A percentile compares a stretch with the other conserved stretches of the same genome.
Conservation (phyloP, 2,329 filamentous ascomycete species). For the Neocatenulostroma microsporum region DNA sequence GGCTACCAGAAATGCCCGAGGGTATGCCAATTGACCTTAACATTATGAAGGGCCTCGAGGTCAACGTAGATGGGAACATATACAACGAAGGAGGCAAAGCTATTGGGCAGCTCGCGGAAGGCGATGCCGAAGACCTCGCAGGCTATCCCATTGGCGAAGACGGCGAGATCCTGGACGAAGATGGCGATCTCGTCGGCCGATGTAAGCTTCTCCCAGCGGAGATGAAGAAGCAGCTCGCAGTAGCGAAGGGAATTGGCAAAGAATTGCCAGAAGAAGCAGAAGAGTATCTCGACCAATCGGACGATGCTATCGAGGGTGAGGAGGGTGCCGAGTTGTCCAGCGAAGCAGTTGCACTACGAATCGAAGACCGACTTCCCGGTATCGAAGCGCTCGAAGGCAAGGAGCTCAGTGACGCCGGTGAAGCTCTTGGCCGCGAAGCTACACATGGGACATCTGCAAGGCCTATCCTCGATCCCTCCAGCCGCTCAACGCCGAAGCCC, state of each 20-base stretch:
- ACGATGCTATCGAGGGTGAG: constrained; percentile 25
- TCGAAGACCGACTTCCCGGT: constrained; percentile 44
- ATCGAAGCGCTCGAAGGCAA: constrained; percentile 46
- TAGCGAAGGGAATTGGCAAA: constrained; percentile 31
- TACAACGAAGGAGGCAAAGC: constrained; percentile 44
- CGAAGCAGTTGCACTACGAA: constrained; percentile 38
- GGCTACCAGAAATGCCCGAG: constrained; percentile 23
- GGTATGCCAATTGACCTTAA: constrained; percentile 37
- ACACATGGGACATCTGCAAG: too few species aligned
- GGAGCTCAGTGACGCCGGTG: constrained; percentile 43
- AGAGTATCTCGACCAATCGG: constrained; percentile 27
- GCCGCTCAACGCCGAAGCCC: too few species aligned
- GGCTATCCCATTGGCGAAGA: constrained; percentile 47
- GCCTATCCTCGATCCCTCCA: too few species aligned
- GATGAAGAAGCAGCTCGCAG: constrained; percentile 35
- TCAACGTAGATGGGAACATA: constrained; percentile 49
- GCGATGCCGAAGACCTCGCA: constrained; percentile 45
- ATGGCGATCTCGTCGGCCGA: constrained; percentile 48
- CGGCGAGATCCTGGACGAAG: constrained; percentile 49
- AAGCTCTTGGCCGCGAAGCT: too few species aligned
- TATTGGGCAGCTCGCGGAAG: constrained; percentile 44
- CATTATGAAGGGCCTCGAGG: constrained; percentile 44
- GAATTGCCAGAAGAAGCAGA: constrained; percentile 30
- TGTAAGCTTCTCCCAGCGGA: constrained; percentile 43
- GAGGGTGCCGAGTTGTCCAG: constrained; percentile 28